Conservation (phyloP, 2,329 filamentous ascomycete genomes). For the Penicillium thymicola region DNA sequence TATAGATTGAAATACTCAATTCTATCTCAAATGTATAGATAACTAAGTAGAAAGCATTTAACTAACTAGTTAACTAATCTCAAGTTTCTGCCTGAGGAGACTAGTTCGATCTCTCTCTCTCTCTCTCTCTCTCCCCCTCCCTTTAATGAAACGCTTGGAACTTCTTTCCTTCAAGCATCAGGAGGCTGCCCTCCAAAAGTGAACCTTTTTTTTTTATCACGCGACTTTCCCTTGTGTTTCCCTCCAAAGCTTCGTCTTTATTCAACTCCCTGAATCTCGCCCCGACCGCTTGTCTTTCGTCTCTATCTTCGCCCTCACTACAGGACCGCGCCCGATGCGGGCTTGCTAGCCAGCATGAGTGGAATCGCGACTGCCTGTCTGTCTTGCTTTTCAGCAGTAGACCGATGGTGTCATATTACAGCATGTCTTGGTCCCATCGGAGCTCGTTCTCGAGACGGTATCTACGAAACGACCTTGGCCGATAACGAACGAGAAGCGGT, state of each 20-base stretch:
- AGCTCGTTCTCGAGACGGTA: slow-evolving; percentile 75
- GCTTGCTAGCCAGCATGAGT: slow-evolving; percentile 34
- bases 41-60: neutral
- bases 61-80: neutral
- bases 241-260: neutral
- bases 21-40: neutral
- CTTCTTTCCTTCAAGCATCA: slow-evolving; percentile 2
- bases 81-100: slow-evolving; percentile 7
- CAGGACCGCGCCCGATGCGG: slow-evolving; percentile 27
- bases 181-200: slow-evolving; percentile 4
- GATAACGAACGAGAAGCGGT: slow-evolving; percentile 97
- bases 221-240: neutral
- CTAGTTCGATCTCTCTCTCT: neutral
- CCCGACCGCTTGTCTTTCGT: neutral
- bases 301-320: neutral
- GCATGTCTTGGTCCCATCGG: slow-evolving; percentile 39
- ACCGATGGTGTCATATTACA: slow-evolving; percentile 45
- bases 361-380: slow-evolving; percentile 41
- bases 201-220: neutral
- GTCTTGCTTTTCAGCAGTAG: slow-evolving; percentile 41
- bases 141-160: slow-evolving; percentile 4
- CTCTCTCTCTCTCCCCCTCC: neutral
- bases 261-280: neutral
- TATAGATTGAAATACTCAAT: neutral
- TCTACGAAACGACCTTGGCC: slow-evolving; percentile 83